These are phyloP conservation scores for Penicillium psychrosexuale DNA, from an alignment of 2,329 filamentous ascomycete species.

Conservation along the genomic window DNA sequence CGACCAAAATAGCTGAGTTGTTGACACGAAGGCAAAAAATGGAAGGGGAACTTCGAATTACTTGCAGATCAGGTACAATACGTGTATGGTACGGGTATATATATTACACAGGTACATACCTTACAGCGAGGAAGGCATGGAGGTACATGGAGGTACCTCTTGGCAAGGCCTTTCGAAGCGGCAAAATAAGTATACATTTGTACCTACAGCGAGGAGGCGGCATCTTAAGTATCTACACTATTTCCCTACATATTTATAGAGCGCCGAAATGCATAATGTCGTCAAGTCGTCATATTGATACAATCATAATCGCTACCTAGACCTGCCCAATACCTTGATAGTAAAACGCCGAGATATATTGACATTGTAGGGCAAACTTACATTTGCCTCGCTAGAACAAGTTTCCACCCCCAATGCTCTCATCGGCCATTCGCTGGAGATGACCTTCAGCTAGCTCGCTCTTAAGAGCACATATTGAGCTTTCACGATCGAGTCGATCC, in stretches of 20 bases:
- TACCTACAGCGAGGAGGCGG: background rate
- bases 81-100: slow-evolving; percentile 12
- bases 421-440: slow-evolving; percentile 47
- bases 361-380: slow-evolving; percentile 13
- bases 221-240: too few species aligned
- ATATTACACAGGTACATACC: background rate
- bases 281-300: slow-evolving; percentile 2
- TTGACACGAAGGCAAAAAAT: slow-evolving; percentile 42
- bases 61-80: slow-evolving; percentile 20
- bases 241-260: background rate
- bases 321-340: background rate
- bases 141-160: too few species aligned
- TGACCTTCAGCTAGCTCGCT: slow-evolving; percentile 50
- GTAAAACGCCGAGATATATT: background rate
- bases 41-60: slow-evolving; percentile 17
- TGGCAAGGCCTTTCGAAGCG: too few species aligned
- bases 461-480: slow-evolving; percentile 45
- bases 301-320: background rate
- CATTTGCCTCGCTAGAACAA: slow-evolving; percentile 29
- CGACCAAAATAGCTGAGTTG: slow-evolving; percentile 21
- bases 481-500: slow-evolving; percentile 49
- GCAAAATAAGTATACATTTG: background rate
- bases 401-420: slow-evolving; percentile 40
- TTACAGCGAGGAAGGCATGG: too few species aligned
- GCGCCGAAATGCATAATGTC: background rate